These are phyloP conservation scores for Trametes cinnabarina DNA, from an alignment of 768 basidiomycete genomes.

Conservation along the genomic window DNA sequence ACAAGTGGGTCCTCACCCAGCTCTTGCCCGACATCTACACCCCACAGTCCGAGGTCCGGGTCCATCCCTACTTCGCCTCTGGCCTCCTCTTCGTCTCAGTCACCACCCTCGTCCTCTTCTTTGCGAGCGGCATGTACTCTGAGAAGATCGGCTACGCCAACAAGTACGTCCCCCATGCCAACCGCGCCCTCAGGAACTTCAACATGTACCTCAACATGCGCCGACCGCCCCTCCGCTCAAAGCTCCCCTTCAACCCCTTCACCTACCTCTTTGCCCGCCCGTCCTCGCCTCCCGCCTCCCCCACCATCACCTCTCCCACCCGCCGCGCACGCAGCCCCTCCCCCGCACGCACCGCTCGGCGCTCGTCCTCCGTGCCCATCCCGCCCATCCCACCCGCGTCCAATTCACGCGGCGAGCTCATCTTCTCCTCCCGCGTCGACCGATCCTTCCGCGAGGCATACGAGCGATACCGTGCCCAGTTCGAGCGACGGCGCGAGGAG, in stretches of 20 bases:
- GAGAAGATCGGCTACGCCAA: slow-evolving; percentile 97
- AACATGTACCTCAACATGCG: slow-evolving; percentile 98
- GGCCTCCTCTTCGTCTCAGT: slow-evolving; percentile 84
- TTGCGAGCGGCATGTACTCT: slow-evolving; percentile 92
- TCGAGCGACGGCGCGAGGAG: slow-evolving; percentile 83
- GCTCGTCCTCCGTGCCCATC: slow-evolving; percentile 50
- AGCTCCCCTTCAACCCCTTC: slow-evolving; percentile 52
- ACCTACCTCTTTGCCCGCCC: slow-evolving; percentile 50
- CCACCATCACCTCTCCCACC: slow-evolving; percentile 27
- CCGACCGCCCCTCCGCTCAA: slow-evolving; percentile 66
- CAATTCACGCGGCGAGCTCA: slow-evolving; percentile 94
- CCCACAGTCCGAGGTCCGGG: slow-evolving; percentile 39
- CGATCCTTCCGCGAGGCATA: slow-evolving; percentile 83
- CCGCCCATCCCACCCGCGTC: slow-evolving; percentile 83
- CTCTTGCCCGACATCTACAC: slow-evolving; percentile 53
- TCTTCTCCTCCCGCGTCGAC: slow-evolving; percentile 89
- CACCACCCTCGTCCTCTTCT: slow-evolving; percentile 90
- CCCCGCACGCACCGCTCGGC: slow-evolving; percentile 30
- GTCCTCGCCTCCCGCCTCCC: slow-evolving; percentile 16
- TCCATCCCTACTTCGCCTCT: slow-evolving; percentile 74
- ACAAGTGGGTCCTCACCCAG: slow-evolving; percentile 48
- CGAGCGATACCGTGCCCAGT: slow-evolving; percentile 85
- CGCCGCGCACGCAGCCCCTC: slow-evolving; percentile 31
- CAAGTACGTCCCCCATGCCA: slow-evolving; percentile 90
- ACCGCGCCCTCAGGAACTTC: slow-evolving; percentile 84